Evolutionary conservation across 2,329 filamentous ascomycete genomes (phyloP), one percentile per base, ranked within the genome.

Genomic region (Alternaria gansuensis): DNA sequence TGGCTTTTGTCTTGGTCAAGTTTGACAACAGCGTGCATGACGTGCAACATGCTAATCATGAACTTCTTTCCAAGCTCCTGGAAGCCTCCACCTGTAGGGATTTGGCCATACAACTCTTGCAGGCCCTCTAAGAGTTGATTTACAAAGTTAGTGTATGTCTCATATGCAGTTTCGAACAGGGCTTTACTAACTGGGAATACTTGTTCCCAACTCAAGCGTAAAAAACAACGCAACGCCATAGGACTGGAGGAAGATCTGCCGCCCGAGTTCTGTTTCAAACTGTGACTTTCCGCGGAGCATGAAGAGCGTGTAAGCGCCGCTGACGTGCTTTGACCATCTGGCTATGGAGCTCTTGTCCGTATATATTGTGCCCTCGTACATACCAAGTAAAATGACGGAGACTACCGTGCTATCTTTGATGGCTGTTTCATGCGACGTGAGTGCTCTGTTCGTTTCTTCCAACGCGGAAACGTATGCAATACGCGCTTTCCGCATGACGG

Each of bases 351-450:
- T 54, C 23, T 67, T 63, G 41, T 61, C 64, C 26, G 69, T 61
- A 39, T 69, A 75, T 7, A 66, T 65, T 23, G 75, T 68, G 48
- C 66, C 73, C 52, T 77, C 76, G 43, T 75, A 77, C 52, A 76
- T 59, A 5, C 75, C 71, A 5, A 77, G 65, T 62, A 75, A 61
- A 17, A 74, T 69, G n/a, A 74, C 70, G 9, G 72, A 64, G 5
- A 74, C 60, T 4, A 75, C 57, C 3, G 72, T 74, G 49, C 64
- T 70, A 33, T 74, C 69, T 59, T 67, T 65, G 7, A 59, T 49
- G 7, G 68, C 69, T 3, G 59, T 63, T 37, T 67, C 43, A 6
- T 49, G 61, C 41, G 48, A 49, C 2, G 60, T 54, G 6, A 75
- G 56, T 3, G 71, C 70, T 39, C 52, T 58, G 53, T 74, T 74